Conservation (phyloP, 768 basidiomycete genomes). For the Suillus lakei region DNA sequence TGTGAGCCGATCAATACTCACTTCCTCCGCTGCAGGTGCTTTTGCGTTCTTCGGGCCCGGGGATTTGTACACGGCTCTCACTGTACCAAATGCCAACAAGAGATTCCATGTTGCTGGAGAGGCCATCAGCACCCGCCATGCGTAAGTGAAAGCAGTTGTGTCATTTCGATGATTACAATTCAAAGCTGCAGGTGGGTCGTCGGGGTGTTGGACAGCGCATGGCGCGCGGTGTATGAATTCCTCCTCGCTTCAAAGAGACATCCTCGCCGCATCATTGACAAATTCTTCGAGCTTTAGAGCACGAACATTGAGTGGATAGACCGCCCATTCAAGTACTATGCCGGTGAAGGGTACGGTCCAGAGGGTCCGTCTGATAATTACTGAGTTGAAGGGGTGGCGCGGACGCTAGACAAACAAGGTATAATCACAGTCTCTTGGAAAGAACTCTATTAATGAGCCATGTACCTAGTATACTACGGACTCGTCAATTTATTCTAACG, state of each 20-base stretch:
- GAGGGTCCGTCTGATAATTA: no score
- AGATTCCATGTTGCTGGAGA: slow-evolving; percentile 43
- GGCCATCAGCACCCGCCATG: slow-evolving; percentile 42
- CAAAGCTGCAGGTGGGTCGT: slow-evolving; percentile 39
- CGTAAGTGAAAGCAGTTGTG: slow-evolving; percentile 16
- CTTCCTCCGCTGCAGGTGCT: slow-evolving; percentile 32
- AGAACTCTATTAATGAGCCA: no score
- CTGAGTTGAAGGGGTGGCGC: no score
- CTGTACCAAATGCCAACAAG: slow-evolving; percentile 33
- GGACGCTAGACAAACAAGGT: no score
- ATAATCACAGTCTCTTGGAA: no score
- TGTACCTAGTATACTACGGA: no score
- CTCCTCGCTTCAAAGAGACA: slow-evolving; percentile 21
- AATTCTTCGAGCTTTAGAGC: slow-evolving; percentile 36
- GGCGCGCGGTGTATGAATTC: slow-evolving; percentile 37
- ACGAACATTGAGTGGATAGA: slow-evolving; percentile 35
- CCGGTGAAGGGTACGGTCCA: neutral
- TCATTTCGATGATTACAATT: neutral
- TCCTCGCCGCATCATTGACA: neutral
- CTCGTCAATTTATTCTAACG: no score
- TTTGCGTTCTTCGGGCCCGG: slow-evolving; percentile 48
- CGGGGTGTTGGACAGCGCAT: slow-evolving; percentile 44
- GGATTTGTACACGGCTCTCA: slow-evolving; percentile 38
- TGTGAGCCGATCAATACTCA: neutral
- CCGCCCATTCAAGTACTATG: slow-evolving; percentile 4